These are phyloP conservation scores for Monosporascus ibericus DNA, from an alignment of 2,329 filamentous ascomycete species.

Conservation along the genomic window DNA sequence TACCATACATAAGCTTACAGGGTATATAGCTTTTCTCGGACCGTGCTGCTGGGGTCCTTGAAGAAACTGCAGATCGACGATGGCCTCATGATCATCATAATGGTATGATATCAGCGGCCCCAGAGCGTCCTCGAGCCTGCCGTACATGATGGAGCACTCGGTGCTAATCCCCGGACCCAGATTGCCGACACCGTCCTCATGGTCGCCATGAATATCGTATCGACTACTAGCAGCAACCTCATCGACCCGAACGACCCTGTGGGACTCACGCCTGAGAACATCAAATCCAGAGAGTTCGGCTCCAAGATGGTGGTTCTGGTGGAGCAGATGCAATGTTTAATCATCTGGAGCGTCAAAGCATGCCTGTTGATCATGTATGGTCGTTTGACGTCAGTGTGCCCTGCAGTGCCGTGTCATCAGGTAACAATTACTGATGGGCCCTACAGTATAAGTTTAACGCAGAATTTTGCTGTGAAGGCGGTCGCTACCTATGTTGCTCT, in stretches of 20 bases:
- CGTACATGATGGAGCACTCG: constrained; percentile 1
- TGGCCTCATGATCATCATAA: constrained; percentile 46
- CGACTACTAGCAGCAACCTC: constrained; percentile 52
- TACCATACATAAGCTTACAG: not conserved
- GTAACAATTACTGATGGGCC: not conserved
- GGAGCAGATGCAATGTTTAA: constrained; percentile 56
- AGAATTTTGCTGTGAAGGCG: constrained; percentile 41
- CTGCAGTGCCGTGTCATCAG: not conserved
- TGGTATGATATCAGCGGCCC: constrained; percentile 30
- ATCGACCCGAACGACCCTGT: constrained; percentile 42
- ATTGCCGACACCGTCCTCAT: constrained; percentile 48
- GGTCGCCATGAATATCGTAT: constrained; percentile 47
- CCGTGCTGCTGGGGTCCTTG: constrained; percentile 35
- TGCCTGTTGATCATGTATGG: constrained; percentile 53
- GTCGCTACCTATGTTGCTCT: constrained; percentile 40
- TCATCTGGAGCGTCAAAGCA: constrained; percentile 50
- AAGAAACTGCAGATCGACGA: constrained; percentile 49
- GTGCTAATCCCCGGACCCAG: constrained; percentile 19
- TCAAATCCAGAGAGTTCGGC: constrained; percentile 38
- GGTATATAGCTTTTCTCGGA: constrained; percentile 29
- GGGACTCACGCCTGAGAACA: constrained; percentile 38
- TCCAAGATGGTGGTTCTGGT: constrained; percentile 59
- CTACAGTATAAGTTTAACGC: constrained; percentile 37
- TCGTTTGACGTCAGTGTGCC: constrained; percentile 40
- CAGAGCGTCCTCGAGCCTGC: not conserved